Conservation (phyloP, 108 stramenopile species). For the Cafeteria roenbergensis region DNA sequence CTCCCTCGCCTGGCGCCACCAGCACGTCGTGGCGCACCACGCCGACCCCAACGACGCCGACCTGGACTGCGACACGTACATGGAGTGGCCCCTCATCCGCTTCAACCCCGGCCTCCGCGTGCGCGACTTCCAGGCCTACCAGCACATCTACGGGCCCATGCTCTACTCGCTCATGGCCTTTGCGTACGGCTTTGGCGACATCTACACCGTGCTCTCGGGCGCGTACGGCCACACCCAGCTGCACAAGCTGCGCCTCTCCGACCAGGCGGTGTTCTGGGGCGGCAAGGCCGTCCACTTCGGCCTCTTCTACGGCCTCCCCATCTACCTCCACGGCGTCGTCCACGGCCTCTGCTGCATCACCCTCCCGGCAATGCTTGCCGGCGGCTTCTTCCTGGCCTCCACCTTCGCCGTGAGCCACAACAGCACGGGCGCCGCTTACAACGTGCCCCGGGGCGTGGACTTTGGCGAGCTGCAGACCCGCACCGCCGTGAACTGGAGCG, state of each 20-base stretch:
- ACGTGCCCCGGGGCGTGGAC: background rate
- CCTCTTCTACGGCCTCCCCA: slow-evolving; percentile 3
- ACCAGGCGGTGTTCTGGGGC: background rate
- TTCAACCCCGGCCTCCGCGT: slow-evolving; percentile 6
- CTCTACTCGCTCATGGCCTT: slow-evolving; percentile 10
- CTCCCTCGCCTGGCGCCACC: slow-evolving; percentile 18
- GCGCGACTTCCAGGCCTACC: slow-evolving; percentile 2
- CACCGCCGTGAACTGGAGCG: background rate
- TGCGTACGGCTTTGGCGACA: background rate
- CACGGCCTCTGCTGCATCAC: background rate
- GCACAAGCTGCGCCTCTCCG: background rate
- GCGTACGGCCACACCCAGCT: background rate
- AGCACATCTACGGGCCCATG: slow-evolving; percentile 17
- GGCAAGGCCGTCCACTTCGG: background rate
- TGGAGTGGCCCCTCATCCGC: slow-evolving; percentile 8
- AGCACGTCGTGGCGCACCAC: slow-evolving; percentile 32
- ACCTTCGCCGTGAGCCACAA: background rate
- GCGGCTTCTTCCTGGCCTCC: background rate
- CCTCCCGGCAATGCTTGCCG: background rate
- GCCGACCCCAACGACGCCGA: slow-evolving; percentile 7
- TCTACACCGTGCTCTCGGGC: background rate
- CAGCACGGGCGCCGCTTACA: background rate
- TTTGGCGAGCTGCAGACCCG: background rate
- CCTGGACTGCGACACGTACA: slow-evolving; percentile 15
- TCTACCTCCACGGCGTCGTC: background rate